Conservation (phyloP, 257 asterid species). For the Nyctanthes arbortristis region DNA sequence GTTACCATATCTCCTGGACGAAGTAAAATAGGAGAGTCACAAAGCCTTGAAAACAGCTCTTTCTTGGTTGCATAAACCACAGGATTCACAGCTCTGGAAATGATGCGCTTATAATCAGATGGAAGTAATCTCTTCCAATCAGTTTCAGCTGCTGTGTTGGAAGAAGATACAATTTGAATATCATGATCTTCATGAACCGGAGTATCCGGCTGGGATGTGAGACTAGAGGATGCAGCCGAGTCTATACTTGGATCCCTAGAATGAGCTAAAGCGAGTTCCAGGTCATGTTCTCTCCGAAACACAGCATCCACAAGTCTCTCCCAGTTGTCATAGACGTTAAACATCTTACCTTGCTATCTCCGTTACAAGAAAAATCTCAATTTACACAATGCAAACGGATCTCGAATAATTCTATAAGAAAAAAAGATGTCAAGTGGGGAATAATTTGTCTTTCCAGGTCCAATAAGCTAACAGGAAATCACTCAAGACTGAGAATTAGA, state of each 20-base stretch:
- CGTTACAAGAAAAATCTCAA: neutral
- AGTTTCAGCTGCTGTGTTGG: neutral
- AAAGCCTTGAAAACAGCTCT: slow-evolving; percentile 38
- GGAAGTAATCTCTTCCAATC: slow-evolving; percentile 44
- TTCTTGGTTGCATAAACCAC: slow-evolving; percentile 29
- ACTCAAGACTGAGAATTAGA: no score
- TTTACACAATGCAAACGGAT: neutral
- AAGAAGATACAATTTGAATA: neutral
- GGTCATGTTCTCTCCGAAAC: neutral
- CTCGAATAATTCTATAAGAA: neutral
- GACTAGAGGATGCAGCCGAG: neutral
- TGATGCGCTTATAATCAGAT: slow-evolving; percentile 27
- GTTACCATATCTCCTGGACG: slow-evolving; percentile 39
- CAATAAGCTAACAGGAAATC: no score
- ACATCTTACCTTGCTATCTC: neutral
- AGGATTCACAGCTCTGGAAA: slow-evolving; percentile 32
- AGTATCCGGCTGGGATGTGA: neutral
- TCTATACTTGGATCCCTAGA: neutral
- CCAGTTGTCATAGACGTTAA: neutral
- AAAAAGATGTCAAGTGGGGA: no score
- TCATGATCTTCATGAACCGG: neutral
- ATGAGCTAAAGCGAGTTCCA: neutral
- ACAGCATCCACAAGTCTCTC: neutral
- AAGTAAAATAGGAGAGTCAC: slow-evolving; percentile 36
- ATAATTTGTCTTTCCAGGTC: no score